These are phyloP conservation scores for Ophiostoma populinum DNA, from an alignment of 2,329 filamentous ascomycete genomes.

Conservation along the genomic window DNA sequence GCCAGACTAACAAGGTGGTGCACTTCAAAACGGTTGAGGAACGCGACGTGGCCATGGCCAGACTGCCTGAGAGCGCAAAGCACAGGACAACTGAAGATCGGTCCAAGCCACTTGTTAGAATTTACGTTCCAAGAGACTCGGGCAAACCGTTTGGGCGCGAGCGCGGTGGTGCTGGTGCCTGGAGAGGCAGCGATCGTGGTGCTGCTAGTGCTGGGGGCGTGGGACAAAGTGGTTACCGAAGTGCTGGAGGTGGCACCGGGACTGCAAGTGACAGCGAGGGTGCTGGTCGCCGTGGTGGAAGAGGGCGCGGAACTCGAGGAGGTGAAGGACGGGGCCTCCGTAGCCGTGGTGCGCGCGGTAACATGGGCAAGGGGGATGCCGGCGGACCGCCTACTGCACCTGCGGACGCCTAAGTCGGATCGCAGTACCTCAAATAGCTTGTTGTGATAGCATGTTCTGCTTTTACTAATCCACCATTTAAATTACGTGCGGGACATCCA, in stretches of 20 bases:
- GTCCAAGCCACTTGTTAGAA: conserved; percentile 65
- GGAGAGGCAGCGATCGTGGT: conserved; percentile 49
- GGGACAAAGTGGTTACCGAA: conserved; percentile 61
- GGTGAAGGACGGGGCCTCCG: conserved; percentile 40
- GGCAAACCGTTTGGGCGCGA: conserved; percentile 29
- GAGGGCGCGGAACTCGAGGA: conserved; percentile 35
- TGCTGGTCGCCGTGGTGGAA: conserved; percentile 34
- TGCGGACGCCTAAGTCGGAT: conserved; percentile 16
- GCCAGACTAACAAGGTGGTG: conserved; percentile 65
- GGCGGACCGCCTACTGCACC: conserved; percentile 36
- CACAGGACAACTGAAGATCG: conserved; percentile 54
- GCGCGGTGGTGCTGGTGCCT: conserved; percentile 45
- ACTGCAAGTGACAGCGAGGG: conserved; percentile 54
- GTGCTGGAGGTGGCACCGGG: conserved; percentile 62
- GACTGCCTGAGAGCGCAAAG: conserved; percentile 60
- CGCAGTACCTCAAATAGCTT: neutral
- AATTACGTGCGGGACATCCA: no score
- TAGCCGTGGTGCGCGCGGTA: conserved; percentile 30
- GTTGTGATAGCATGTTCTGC: no score
- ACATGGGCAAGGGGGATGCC: conserved; percentile 33
- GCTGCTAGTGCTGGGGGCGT: conserved; percentile 30
- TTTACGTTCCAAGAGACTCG: conserved; percentile 45
- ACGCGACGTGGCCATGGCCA: conserved; percentile 60
- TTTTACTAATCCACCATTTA: no score
- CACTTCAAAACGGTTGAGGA: conserved; percentile 69